Evolutionary conservation across 164 flowering plant species (phyloP).

Genomic region (Litsea cubeba): DNA sequence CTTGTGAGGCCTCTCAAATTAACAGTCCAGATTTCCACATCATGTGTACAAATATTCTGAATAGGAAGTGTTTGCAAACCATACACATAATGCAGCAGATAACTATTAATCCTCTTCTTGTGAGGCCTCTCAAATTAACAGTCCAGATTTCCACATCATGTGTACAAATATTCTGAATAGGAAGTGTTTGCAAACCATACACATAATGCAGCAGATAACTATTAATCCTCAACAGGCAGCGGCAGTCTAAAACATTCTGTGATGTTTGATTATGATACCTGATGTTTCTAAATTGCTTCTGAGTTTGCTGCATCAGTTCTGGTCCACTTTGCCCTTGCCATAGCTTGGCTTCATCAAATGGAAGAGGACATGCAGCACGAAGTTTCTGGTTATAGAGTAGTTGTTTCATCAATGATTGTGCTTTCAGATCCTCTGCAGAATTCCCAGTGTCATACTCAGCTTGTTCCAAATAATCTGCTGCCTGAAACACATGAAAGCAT

Average conservation of each 20-base stretch:
- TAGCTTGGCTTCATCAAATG: slow-evolving; percentile 96
- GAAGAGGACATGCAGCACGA: slow-evolving; percentile 86
- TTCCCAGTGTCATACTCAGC: slow-evolving; percentile 94
- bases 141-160: not conserved
- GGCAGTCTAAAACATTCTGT: not conserved
- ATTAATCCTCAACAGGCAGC: not conserved
- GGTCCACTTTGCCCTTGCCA: slow-evolving; percentile 98
- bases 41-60: not conserved
- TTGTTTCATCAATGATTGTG: slow-evolving; percentile 73
- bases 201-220: not conserved
- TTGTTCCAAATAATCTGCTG: slow-evolving; percentile 83
- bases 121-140: not conserved
- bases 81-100: not conserved
- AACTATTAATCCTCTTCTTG: not conserved
- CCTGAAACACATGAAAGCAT: slow-evolving; percentile 37
- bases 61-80: not conserved
- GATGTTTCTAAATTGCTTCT: slow-evolving; percentile 84
- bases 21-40: not conserved
- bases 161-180: not conserved
- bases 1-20: not conserved
- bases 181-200: not conserved
- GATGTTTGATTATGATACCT: slow-evolving; percentile 42
- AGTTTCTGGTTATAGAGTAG: slow-evolving; percentile 65
- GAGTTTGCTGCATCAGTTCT: slow-evolving; percentile 78
- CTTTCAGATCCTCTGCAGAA: slow-evolving; percentile 71